Conservation (phyloP, 352 stramenopile genomes). For the Pythium grandisporangium region DNA sequence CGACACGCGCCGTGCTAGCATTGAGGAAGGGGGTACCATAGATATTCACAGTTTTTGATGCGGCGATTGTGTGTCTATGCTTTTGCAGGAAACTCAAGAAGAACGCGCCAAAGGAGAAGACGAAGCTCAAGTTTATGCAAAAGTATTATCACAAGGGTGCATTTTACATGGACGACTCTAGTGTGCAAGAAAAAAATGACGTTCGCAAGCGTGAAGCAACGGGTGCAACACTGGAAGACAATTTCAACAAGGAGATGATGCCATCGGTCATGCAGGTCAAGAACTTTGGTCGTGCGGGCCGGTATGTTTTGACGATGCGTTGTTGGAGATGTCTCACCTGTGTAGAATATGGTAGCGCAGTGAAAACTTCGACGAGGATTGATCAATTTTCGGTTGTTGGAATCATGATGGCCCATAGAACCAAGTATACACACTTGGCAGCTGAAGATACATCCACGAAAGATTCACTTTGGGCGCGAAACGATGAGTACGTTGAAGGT, state of each 20-base stretch:
- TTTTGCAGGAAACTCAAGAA: slow-evolving; percentile 66
- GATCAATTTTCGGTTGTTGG: no score
- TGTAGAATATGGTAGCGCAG: not conserved
- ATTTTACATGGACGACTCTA: slow-evolving; percentile 96
- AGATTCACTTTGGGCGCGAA: slow-evolving; percentile 68
- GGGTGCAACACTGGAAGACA: slow-evolving; percentile 89
- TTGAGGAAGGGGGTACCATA: no score
- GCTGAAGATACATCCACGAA: slow-evolving; percentile 94
- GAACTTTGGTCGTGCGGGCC: slow-evolving; percentile 95
- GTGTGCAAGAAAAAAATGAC: slow-evolving; percentile 81
- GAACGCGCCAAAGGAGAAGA: slow-evolving; percentile 71
- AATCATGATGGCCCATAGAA: slow-evolving; percentile 37
- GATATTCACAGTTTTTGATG: not conserved
- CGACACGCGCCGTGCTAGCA: no score
- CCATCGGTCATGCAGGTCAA: slow-evolving; percentile 97
- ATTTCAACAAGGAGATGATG: slow-evolving; percentile 91
- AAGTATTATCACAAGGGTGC: slow-evolving; percentile 98
- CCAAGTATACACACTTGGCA: slow-evolving; percentile 97
- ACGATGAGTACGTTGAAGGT: slow-evolving; percentile 37
- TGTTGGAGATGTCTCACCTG: not conserved
- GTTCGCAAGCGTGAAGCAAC: slow-evolving; percentile 87
- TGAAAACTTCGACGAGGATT: no score
- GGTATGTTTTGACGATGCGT: slow-evolving; percentile 29
- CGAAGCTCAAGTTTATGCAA: slow-evolving; percentile 93
- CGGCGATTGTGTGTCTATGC: not conserved